A percentile compares a stretch with the other conserved stretches of the same genome.
phyloP scores from a whole-genome alignment of 2,329 filamentous ascomycete species.

The Ceratocystis ficicola region DNA sequence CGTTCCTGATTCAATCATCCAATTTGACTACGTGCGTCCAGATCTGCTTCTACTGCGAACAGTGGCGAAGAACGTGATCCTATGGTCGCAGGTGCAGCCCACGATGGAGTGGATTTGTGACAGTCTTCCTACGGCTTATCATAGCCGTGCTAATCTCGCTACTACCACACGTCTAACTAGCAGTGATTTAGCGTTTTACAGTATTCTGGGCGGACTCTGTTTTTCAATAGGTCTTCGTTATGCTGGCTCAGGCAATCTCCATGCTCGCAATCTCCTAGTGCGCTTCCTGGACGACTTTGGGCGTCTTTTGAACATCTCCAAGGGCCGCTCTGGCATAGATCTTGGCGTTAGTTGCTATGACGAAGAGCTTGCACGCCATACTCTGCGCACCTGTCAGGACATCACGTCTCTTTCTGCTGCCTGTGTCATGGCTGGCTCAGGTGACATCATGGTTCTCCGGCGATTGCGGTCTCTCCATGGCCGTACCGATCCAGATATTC shows the following conservation, averaged over 20 bases:
- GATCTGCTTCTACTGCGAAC: constrained; percentile 86
- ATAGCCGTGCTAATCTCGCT: constrained; percentile 43
- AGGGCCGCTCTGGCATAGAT: constrained; percentile 25
- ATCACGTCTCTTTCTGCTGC: constrained; percentile 69
- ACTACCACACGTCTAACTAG: constrained; percentile 45
- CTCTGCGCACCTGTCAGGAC: constrained; percentile 83
- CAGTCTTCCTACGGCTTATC: constrained; percentile 62
- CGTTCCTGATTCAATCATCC: constrained; percentile 74
- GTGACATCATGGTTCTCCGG: constrained; percentile 74
- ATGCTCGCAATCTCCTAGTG: constrained; percentile 69
- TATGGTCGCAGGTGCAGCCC: constrained; percentile 76
- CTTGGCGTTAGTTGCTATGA: constrained; percentile 50
- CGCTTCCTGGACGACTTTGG: constrained; percentile 80
- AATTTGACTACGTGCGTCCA: constrained; percentile 91
- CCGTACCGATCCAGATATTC: constrained; percentile 66
- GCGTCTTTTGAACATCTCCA: constrained; percentile 53
- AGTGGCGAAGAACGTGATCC: constrained; percentile 76
- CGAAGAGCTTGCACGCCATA: constrained; percentile 67
- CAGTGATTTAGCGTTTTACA: constrained; percentile 81
- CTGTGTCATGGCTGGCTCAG: constrained; percentile 90
- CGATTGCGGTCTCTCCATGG: constrained; percentile 80
- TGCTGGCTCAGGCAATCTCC: constrained; percentile 56
- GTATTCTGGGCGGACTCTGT: constrained; percentile 79
- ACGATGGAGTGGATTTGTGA: constrained; percentile 61
- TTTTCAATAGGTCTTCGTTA: constrained; percentile 65